Evolutionary conservation across 164 flowering plant species (phyloP).

Genomic region (Cinnamomum micranthum): DNA sequence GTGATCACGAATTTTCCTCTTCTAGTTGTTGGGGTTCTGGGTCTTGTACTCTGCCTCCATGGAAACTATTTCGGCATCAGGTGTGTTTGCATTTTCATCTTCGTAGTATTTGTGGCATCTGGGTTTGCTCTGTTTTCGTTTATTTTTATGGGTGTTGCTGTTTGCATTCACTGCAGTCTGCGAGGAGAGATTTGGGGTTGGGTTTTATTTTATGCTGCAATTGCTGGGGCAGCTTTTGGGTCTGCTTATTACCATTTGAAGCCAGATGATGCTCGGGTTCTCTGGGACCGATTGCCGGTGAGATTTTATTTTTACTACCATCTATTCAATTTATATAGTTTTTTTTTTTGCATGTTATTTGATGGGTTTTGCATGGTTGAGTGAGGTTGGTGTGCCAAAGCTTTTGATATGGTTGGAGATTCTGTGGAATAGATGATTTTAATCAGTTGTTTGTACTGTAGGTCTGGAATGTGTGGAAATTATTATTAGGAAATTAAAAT

Average conservation of each 20-base stretch:
- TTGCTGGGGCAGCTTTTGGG: constrained; percentile 44
- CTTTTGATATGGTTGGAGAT: too few species aligned
- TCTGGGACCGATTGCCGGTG: constrained; percentile 58
- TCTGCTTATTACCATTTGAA: constrained; percentile 65
- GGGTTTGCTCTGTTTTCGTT: not conserved
- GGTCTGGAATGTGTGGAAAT: too few species aligned
- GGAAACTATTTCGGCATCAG: constrained; percentile 35
- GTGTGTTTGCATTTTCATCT: constrained; percentile 16
- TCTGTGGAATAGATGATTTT: too few species aligned
- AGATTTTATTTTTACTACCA: not conserved
- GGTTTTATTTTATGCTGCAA: constrained; percentile 47
- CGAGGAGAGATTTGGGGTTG: constrained; percentile 51
- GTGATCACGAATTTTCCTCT: constrained; percentile 48
- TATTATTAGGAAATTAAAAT: too few species aligned
- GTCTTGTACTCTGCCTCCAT: constrained; percentile 42
- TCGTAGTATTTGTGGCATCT: not conserved
- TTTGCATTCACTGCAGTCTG: constrained; percentile 24
- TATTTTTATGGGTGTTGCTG: not conserved
- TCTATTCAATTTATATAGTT: not conserved
- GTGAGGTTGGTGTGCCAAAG: not conserved
- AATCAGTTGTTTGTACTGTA: too few species aligned
- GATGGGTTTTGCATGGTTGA: not conserved
- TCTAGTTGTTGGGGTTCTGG: constrained; percentile 45
- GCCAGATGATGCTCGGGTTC: constrained; percentile 45
- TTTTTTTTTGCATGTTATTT: not conserved